These are phyloP conservation scores for Cardamine chenopodiifolia DNA, from an alignment of 345 rosid species.

Conservation along the genomic window DNA sequence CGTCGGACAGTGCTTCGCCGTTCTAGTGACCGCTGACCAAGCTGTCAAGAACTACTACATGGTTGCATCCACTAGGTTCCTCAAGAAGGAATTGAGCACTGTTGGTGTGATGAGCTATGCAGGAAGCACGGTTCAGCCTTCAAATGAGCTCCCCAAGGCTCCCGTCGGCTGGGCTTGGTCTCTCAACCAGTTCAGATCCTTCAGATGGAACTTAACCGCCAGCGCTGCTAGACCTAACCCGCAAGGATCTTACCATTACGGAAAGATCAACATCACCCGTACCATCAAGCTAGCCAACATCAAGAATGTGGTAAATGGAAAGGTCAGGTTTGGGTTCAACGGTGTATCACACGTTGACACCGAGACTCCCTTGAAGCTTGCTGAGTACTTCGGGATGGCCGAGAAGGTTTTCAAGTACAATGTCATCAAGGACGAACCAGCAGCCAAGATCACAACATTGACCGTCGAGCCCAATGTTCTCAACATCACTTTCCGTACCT, in stretches of 20 bases:
- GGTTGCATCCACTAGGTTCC: conserved; percentile 68
- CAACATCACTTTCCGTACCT: conserved; percentile 68
- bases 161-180: conserved; percentile 82
- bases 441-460: conserved; percentile 34
- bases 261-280: conserved; percentile 66
- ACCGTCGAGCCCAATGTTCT: conserved; percentile 51
- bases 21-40: conserved; percentile 67
- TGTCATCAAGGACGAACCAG: conserved; percentile 52
- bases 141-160: conserved; percentile 48
- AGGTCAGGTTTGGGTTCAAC: conserved; percentile 65
- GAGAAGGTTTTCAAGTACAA: conserved; percentile 65
- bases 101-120: conserved; percentile 56
- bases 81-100: conserved; percentile 42
- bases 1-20: conserved; percentile 63
- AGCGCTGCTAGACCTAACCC: conserved; percentile 86
- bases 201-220: conserved; percentile 78
- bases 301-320: conserved; percentile 43
- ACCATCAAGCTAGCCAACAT: conserved; percentile 66
- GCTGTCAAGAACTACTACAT: conserved; percentile 58
- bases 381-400: conserved; percentile 55
- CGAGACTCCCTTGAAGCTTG: conserved; percentile 64
- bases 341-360: conserved; percentile 63
- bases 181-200: conserved; percentile 71
- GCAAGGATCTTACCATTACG: conserved; percentile 81
- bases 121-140: conserved; percentile 46